Base-by-base conservation (phyloP, 192 early-diverging fungal species). In the Linnemannia exigua region DNA sequence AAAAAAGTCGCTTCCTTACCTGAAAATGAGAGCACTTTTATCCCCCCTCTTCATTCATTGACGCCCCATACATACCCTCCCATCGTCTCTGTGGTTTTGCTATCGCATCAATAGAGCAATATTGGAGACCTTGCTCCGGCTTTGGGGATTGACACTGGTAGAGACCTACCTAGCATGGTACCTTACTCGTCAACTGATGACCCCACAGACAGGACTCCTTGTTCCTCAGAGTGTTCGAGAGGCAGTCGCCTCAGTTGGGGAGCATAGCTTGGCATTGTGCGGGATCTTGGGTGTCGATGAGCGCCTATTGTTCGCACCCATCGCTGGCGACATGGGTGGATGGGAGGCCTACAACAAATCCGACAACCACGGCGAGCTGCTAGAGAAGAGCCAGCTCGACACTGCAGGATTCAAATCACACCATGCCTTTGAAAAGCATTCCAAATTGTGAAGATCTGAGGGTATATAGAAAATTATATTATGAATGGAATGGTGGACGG, bases 261-360 rank as follows among this genome's bases (percentile, higher is more conserved):
- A 91, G n/a, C 68, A 89, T 46, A 87, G 88, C 8, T 51, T 92
- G 58, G 74, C 86, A 51, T 74, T 94, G 44, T 88, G 92, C 51
- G 80, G 91, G 54, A 88, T 91, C 35, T 80, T 95, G 12, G 95
- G 93, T 58, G 88, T 94, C 16, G 88, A 90, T 22, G 87, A 88
- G 69, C 79, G 83, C 25, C 72, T 95, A 76, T 58, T 95, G 15
- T 91, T 89, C 80, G 93, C 94, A 0, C 94, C 95, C 1, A 93
- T 96, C 80, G 92, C 93, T 33, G 80, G 80, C 20, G 63, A 75
- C 20, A 33, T 52, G 15, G 87, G 88, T 12, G 91, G 91, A 70
- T 96, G 93, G 94, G 90, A 80, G 22, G 85, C 67, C 2, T 95
- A 88, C 82, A 94, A 96, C 79, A 82, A 81, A 41, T 74, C 54